Conservation (phyloP, 1,139 yeast genomes). For the Debaryomycetaceae sp. region DNA sequence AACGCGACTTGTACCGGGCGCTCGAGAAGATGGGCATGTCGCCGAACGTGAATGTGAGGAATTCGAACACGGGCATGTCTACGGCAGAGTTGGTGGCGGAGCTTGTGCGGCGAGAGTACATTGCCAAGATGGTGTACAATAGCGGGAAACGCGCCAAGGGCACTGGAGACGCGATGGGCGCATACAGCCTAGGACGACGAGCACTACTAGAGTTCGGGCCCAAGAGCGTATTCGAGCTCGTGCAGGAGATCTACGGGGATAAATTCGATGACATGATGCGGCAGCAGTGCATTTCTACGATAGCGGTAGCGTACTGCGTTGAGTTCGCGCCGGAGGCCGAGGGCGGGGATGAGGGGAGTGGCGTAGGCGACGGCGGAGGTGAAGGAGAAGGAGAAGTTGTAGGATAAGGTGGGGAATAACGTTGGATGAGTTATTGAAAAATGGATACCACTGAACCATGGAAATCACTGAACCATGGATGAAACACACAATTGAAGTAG, state of each 20-base stretch:
- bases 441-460: too few relatives aligned
- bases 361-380: too few relatives aligned
- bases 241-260: constrained; percentile 18
- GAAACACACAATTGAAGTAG: too few relatives aligned
- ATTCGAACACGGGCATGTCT: constrained; percentile 13
- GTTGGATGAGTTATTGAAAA: too few relatives aligned
- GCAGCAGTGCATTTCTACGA: constrained; percentile 15
- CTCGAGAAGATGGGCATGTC: constrained; percentile 22
- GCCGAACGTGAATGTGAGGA: constrained; percentile 10
- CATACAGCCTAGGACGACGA: constrained; percentile 23
- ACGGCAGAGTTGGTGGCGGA: constrained; percentile 20
- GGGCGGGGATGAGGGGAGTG: not conserved
- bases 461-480: too few relatives aligned
- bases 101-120: constrained; percentile 22
- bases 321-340: not conserved
- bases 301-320: constrained; percentile 18
- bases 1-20: constrained; percentile 12
- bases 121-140: constrained; percentile 9
- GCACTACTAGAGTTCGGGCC: constrained; percentile 26
- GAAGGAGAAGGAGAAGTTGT: too few relatives aligned
- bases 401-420: too few relatives aligned
- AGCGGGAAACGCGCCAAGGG: constrained; percentile 8
- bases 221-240: constrained; percentile 14
- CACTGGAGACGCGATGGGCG: constrained; percentile 2
- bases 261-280: constrained; percentile 12